Evolutionary conservation across 495 filamentous ascomycete species (phyloP).

Genomic region (Physcia stellaris): DNA sequence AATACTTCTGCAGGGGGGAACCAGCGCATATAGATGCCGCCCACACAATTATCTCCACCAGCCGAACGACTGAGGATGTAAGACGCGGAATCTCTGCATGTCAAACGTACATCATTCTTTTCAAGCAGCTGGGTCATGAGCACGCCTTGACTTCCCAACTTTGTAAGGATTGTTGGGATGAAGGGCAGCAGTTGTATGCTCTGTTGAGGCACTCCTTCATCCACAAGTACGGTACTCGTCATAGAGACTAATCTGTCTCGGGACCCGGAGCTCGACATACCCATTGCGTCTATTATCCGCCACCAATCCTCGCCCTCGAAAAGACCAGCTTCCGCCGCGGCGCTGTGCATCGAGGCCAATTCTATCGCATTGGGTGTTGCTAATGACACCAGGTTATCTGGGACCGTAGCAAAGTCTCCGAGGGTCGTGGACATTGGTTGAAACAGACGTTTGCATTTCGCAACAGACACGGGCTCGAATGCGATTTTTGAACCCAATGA

Average conservation of each 20-base stretch:
- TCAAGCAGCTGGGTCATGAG: conserved; percentile 58
- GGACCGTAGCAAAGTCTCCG: conserved; percentile 36
- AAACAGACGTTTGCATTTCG: conserved; percentile 64
- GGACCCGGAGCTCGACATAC: conserved; percentile 39
- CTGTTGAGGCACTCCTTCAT: conserved; percentile 70
- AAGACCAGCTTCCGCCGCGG: conserved; percentile 46
- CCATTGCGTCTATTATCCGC: conserved; percentile 60
- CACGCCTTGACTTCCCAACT: conserved; percentile 68
- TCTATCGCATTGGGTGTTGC: conserved; percentile 75
- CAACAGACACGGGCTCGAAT: conserved; percentile 82
- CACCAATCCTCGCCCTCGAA: conserved; percentile 67
- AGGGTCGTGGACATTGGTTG: conserved; percentile 16
- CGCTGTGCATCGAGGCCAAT: conserved; percentile 56
- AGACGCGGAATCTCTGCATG: conserved; percentile 40
- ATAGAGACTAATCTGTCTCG: conserved; percentile 49
- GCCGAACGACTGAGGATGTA: conserved; percentile 52
- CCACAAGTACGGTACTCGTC: conserved; percentile 49
- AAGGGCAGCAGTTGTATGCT: conserved; percentile 76
- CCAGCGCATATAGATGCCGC: conserved; percentile 73
- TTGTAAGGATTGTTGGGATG: conserved; percentile 71
- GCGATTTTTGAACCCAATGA: conserved; percentile 41
- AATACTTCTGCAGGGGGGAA: conserved; percentile 58
- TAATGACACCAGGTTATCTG: conserved; percentile 49
- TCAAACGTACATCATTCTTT: conserved; percentile 49
- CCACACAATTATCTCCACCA: conserved; percentile 37